Percentiles rank a stretch among this genome's conserved stretches.
Evolutionary conservation across 306 rosid genomes (phyloP).

Genomic region (Fragaria vesca): DNA sequence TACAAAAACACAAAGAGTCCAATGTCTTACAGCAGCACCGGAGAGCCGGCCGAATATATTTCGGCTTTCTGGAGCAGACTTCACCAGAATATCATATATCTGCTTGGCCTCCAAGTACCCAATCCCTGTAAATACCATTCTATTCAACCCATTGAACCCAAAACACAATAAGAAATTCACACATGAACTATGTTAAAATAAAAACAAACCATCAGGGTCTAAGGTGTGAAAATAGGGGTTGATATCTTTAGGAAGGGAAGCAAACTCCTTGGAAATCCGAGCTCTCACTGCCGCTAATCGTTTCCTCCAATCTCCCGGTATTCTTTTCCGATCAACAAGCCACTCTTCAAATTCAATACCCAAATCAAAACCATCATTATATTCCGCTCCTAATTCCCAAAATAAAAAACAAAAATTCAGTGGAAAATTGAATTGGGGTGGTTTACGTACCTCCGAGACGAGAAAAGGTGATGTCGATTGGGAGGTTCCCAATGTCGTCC

Average conservation of each 20-base stretch:
- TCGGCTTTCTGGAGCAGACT: constrained; percentile 79
- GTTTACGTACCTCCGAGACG: constrained; percentile 75
- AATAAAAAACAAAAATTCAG: neutral
- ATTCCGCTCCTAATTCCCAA: neutral
- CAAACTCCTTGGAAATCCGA: constrained; percentile 70
- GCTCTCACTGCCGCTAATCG: constrained; percentile 63
- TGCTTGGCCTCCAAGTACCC: constrained; percentile 78
- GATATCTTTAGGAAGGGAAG: constrained; percentile 71
- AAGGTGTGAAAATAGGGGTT: constrained; percentile 72
- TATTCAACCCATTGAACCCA: neutral
- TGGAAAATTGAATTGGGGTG: neutral
- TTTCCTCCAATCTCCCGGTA: constrained; percentile 88
- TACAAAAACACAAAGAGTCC: constrained; percentile 2
- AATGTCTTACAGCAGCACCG: constrained; percentile 74
- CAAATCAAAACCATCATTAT: neutral
- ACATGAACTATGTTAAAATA: neutral
- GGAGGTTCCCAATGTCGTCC: constrained; percentile 72
- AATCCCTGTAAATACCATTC: constrained; percentile 53
- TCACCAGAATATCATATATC: constrained; percentile 63
- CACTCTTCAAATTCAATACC: constrained; percentile 55
- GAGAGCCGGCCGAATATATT: constrained; percentile 85
- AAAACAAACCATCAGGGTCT: constrained; percentile 59
- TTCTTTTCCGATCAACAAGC: constrained; percentile 89
- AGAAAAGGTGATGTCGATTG: constrained; percentile 87
- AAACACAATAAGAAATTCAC: neutral